Base-by-base conservation (phyloP, 1,284 basidiomycete species). In the Fomes fomentarius region DNA sequence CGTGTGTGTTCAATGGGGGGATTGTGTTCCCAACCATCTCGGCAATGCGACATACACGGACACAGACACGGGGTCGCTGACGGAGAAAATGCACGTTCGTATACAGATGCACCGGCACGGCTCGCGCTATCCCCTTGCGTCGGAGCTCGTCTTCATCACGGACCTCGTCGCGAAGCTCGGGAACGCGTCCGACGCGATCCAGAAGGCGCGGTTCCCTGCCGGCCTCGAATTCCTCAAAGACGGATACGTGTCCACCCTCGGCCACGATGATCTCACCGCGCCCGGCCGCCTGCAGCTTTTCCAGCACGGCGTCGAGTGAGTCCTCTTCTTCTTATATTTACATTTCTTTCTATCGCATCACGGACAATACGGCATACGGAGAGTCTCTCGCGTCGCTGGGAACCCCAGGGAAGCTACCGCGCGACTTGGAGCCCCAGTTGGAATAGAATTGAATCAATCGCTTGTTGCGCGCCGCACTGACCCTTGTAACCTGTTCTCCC, bases 21-120 rank as follows among this genome's bases (percentile, higher is more conserved):
- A n/a, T n/a, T 30, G 28, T 30, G 12, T 12, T 30, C 28, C 28
- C 28, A 6, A 30, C 28, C 28, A 30, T 30, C n/a, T n/a, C n/a
- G n/a, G n/a, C n/a, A n/a, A n/a, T n/a, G n/a, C n/a, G n/a, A n/a
- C n/a, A n/a, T n/a, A n/a, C n/a, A n/a, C n/a, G n/a, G n/a, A n/a
- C n/a, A n/a, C n/a, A n/a, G n/a, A n/a, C n/a, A n/a, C n/a, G n/a
- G n/a, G n/a, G n/a, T n/a, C n/a, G n/a, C n/a, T n/a, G n/a, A n/a
- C n/a, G n/a, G n/a, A n/a, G n/a, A n/a, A n/a, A n/a, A n/a, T n/a
- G n/a, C n/a, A n/a, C n/a, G n/a, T n/a, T n/a, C n/a, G 14, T 21
- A 17, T 35, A 30, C 51, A 73, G 76, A 69, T 77, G 66, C 73
- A 71, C 52, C 62, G 77, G 37, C 77, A 80, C 51, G 78, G 78